Percentiles rank a stretch among this genome's conserved stretches.
Conservation (phyloP, 2,329 filamentous ascomycete species). For the Blastomyces parvus region DNA sequence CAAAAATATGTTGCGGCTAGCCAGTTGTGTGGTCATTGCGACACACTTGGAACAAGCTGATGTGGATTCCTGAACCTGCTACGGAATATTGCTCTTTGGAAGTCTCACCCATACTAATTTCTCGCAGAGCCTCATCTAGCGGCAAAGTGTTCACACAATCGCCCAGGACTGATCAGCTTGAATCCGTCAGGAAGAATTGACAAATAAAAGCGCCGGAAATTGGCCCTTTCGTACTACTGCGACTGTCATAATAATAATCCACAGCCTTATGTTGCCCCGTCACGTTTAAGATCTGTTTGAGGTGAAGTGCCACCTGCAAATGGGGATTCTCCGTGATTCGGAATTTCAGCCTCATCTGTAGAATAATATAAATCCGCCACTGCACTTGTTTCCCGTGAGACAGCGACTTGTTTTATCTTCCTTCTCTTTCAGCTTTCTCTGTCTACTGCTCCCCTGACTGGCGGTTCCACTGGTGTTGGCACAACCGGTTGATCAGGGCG, state of each 20-base stretch:
- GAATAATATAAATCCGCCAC: slow-evolving; percentile 3
- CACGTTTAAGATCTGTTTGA: background rate
- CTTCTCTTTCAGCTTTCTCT: background rate
- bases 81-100: background rate
- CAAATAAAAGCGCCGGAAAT: background rate
- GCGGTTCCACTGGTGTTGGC: background rate
- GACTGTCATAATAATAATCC: background rate
- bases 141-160: background rate
- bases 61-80: background rate
- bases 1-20: background rate
- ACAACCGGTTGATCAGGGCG: background rate
- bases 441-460: background rate
- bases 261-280: slow-evolving; percentile 3
- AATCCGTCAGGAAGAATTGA: background rate
- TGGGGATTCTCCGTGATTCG: background rate
- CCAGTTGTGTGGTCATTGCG: background rate
- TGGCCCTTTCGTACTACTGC: background rate
- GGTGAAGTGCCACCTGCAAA: background rate
- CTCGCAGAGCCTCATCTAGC: slow-evolving; percentile 3
- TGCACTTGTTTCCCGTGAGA: background rate
- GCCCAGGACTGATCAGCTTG: background rate
- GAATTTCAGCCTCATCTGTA: slow-evolving; percentile 4
- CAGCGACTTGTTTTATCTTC: background rate
- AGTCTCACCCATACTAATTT: background rate
- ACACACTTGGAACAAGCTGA: background rate